A percentile compares a stretch with the other conserved stretches of the same genome.
Evolutionary conservation across 257 asterid genomes (phyloP).

Genomic region (Solanum neorickii): DNA sequence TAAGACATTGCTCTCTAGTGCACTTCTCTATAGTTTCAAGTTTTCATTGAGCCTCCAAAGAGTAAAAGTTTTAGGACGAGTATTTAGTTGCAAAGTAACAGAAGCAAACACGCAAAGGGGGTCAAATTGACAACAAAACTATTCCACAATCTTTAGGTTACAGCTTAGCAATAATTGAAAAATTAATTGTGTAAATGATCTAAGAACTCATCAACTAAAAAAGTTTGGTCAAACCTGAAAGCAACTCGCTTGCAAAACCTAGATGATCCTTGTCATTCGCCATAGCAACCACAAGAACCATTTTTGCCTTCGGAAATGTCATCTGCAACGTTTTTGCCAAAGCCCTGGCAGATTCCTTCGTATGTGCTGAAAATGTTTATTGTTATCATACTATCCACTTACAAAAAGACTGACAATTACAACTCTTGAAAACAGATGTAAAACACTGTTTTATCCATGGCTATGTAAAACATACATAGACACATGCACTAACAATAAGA

Average conservation of each 20-base stretch:
- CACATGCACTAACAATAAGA: not conserved
- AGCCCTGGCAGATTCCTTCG: conserved; percentile 88
- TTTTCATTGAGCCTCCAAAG: not conserved
- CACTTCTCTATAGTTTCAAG: not conserved
- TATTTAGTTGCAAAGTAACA: not conserved
- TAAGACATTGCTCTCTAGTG: not conserved
- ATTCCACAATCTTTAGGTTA: not conserved
- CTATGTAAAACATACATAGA: not conserved
- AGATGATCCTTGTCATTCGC: conserved; percentile 89
- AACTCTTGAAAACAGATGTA: not conserved
- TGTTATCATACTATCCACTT: not conserved
- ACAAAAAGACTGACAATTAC: not conserved
- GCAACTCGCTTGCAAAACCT: conserved; percentile 64
- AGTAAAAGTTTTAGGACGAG: not conserved
- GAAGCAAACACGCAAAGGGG: not conserved
- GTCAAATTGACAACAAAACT: not conserved
- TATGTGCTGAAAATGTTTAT: conserved; percentile 60
- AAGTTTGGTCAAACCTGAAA: conserved; percentile 44
- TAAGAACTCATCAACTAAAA: not conserved
- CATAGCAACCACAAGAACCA: conserved; percentile 73
- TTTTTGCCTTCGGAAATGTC: conserved; percentile 14
- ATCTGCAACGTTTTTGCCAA: conserved; percentile 44
- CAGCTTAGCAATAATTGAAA: not conserved
- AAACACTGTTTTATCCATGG: not conserved
- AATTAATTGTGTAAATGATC: not conserved